Evolutionary conservation across 805 yeast genomes (phyloP).

Genomic region (Spathaspora gorwiae): DNA sequence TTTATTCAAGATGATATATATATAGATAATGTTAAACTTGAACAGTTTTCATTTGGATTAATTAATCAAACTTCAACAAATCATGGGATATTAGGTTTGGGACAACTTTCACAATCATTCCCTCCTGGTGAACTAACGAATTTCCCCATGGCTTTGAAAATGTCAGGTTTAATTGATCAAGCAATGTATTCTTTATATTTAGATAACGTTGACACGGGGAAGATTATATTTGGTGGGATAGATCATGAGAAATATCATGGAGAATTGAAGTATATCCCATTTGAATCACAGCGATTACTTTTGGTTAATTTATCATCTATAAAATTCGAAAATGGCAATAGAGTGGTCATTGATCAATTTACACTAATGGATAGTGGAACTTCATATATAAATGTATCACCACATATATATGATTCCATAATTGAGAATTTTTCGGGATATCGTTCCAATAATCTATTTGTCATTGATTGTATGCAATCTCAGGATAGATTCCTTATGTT

Average conservation of each 20-base stretch:
- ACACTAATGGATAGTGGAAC: neutral
- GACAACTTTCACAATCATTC: conserved; percentile 18
- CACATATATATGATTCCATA: neutral
- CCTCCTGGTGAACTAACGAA: conserved; percentile 10
- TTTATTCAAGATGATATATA: neutral
- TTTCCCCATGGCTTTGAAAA: conserved; percentile 25
- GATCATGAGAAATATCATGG: conserved; percentile 23
- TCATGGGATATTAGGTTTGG: conserved; percentile 72
- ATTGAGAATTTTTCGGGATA: conserved; percentile 25
- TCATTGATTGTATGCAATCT: conserved; percentile 33
- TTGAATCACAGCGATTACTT: neutral
- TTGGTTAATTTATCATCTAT: neutral
- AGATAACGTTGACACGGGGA: conserved; percentile 14
- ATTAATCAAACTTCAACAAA: conserved; percentile 60
- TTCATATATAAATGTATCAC: neutral
- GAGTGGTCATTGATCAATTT: neutral
- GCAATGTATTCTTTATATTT: conserved; percentile 29
- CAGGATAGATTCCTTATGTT: conserved; percentile 21
- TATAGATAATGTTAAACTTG: neutral
- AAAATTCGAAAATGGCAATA: neutral
- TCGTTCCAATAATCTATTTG: conserved; percentile 35
- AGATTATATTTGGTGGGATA: conserved; percentile 24
- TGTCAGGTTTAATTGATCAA: conserved; percentile 25
- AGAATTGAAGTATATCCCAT: conserved; percentile 8
- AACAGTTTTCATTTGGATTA: conserved; percentile 57